Evolutionary conservation across 2,329 filamentous ascomycete species (phyloP), one percentile per base, ranked within the genome.

Genomic region (Dothidotthia symphoricarpi): DNA sequence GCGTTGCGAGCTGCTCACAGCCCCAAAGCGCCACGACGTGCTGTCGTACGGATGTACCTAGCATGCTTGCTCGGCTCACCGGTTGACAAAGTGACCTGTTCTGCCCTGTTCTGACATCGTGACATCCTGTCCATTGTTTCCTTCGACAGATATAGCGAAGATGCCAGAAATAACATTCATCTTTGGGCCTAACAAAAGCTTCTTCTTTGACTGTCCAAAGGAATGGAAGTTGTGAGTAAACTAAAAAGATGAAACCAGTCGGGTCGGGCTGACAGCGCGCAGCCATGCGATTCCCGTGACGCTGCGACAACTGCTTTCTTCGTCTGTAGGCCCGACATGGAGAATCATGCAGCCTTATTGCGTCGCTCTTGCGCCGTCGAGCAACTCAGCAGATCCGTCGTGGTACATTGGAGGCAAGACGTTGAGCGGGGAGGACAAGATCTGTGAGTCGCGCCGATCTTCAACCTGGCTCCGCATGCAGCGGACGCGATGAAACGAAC

Each of bases 181-280:
- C 11, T 66, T 66, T 33, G 62, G 62, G 2, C 62, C 62, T n/a
- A 56, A 60, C 38, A 58, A 63, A 28, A 57, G 51, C 16, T 63
- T 66, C 38, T 66, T 64, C 47, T 66, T 66, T 26, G 62, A 66
- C 47, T 57, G 58, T 34, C 61, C 60, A 3, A 58, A 58, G 36
- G 45, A 55, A 59, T 66, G 62, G 62, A 66, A 64, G 45, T 64
- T 62, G 57, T 63, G 31, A 52, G 57, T 43, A 11, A 19, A 17
- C 22, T 26, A 16, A 19, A 4, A 8, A 22, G n/a, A n/a, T n/a
- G n/a, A n/a, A n/a, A n/a, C n/a, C n/a, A n/a, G n/a, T n/a, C n/a
- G n/a, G 32, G 24, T 24, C 28, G 26, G 47, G 50, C 54, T 63
- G 45, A 61, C 41, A 19, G 10, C 24, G 43, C 43, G 41, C 35